phyloP scores from a whole-genome alignment of 169 alveolate species.

The Eimeria sp. region DNA sequence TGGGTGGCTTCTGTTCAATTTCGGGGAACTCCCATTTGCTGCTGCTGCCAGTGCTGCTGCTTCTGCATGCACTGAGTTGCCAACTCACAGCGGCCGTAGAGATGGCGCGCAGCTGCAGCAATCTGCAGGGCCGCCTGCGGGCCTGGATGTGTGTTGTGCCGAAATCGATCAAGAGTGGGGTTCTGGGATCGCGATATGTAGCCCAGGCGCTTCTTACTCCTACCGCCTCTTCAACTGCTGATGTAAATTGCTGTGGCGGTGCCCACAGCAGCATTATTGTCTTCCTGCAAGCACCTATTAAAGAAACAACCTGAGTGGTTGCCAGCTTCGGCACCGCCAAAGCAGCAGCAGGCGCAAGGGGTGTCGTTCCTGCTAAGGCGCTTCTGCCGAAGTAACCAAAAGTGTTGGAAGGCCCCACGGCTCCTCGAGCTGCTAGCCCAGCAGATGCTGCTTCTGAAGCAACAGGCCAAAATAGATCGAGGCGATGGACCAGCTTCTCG shows the following conservation, averaged over 20 bases:
- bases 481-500: slow-evolving; percentile 20
- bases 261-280: slow-evolving; percentile 16
- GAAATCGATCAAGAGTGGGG: slow-evolving; percentile 53
- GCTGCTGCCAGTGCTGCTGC: slow-evolving; percentile 17
- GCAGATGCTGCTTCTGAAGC: slow-evolving; percentile 61
- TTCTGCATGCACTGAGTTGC: slow-evolving; percentile 16
- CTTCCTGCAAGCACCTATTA: slow-evolving; percentile 42
- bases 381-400: not conserved
- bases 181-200: not conserved
- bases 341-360: not conserved
- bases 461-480: not conserved
- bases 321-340: not conserved
- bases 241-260: not conserved
- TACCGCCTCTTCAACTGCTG: not conserved
- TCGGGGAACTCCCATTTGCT: not conserved
- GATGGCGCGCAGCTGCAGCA: slow-evolving; percentile 60
- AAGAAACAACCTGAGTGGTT: slow-evolving; percentile 16
- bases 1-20: not conserved
- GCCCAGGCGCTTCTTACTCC: not conserved
- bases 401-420: not conserved
- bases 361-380: not conserved
- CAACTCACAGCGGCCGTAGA: slow-evolving; percentile 9
- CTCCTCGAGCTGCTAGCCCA: not conserved
- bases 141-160: slow-evolving; percentile 8
- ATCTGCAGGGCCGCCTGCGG: slow-evolving; percentile 31